These are phyloP conservation scores for Termitomyces sp. DNA, from an alignment of 768 basidiomycete species.

Conservation along the genomic window DNA sequence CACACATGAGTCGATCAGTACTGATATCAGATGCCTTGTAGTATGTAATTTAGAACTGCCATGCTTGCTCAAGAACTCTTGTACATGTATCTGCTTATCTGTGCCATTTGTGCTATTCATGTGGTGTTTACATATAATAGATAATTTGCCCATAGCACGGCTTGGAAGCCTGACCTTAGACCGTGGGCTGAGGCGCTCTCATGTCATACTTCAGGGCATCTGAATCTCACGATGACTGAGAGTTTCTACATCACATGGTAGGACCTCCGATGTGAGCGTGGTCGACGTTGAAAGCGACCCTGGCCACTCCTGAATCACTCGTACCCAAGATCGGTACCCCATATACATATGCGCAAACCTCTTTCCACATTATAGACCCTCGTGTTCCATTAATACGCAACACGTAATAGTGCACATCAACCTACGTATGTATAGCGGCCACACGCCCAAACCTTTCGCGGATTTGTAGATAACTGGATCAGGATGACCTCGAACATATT, in stretches of 20 bases:
- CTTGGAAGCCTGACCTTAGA: background rate
- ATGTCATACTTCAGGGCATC: constrained; percentile 6
- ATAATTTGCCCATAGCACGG: background rate
- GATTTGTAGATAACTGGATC: background rate
- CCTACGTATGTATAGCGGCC: background rate
- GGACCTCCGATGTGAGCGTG: constrained; percentile 10
- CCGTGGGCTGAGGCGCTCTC: constrained; percentile 2
- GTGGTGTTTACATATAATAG: background rate
- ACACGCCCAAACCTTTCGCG: background rate
- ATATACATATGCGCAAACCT: background rate
- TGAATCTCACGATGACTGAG: constrained; percentile 3
- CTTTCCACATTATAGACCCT: background rate
- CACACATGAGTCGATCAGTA: background rate
- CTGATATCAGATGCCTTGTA: background rate
- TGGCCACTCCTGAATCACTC: constrained; percentile 7
- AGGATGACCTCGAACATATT: no score
- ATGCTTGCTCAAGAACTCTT: background rate
- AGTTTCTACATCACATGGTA: constrained; percentile 6
- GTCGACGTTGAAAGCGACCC: constrained; percentile 9
- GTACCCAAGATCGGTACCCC: background rate
- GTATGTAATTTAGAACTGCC: constrained; percentile 2
- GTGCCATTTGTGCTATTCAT: background rate
- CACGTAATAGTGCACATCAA: background rate
- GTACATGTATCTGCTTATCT: background rate
- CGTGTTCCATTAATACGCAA: background rate